Evolutionary conservation across 352 stramenopile species (phyloP), one percentile per base, ranked within the genome.

Genomic region (Elongisporangium prolatum): DNA sequence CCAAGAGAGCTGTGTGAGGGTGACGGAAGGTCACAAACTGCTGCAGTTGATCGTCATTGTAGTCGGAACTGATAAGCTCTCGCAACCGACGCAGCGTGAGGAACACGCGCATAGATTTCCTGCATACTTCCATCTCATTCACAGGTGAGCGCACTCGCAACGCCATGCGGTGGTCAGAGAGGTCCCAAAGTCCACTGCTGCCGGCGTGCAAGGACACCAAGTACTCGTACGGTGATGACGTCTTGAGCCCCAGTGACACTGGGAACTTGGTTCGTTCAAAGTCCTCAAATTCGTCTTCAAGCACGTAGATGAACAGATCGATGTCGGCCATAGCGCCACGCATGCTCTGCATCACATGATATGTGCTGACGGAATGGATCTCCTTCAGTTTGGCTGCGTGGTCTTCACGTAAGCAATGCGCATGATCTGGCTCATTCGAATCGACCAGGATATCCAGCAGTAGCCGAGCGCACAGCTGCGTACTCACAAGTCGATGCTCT

Each of bases 271-370:
- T 64, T 28, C 62, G 64, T 52, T 84, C 57, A 56, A 91, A 91
- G 5, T 59, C 65, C 18, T 62, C 56, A 14, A 81, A 80, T 52
- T 91, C 84, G 25, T 87, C 85, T 66, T 93, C 84, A 17, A 93
- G 55, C 47, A 91, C 79, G 65, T 89, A 91, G 59, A 93, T 74
- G 44, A 93, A 93, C 17, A 91, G 55, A 56, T 92, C 83, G 5
- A 90, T 74, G 65, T 92, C 83, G 14, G 80, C 66, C 83, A 92
- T 90, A 0, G 73, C 68, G 20, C 83, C 83, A n/a, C 78, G 77
- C 78, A 92, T 92, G 62, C 80, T 92, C 54, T 88, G 77, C 83
- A 92, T 92, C 13, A 92, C 83, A 21, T 85, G 57, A 48, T 90
- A 77, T 11, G 83, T 78, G 55, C 74, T 84, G 21, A 73, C 76